Evolutionary conservation across 768 basidiomycete species (phyloP), one percentile per base, ranked within the genome.

Genomic region (Lepiota venenata): DNA sequence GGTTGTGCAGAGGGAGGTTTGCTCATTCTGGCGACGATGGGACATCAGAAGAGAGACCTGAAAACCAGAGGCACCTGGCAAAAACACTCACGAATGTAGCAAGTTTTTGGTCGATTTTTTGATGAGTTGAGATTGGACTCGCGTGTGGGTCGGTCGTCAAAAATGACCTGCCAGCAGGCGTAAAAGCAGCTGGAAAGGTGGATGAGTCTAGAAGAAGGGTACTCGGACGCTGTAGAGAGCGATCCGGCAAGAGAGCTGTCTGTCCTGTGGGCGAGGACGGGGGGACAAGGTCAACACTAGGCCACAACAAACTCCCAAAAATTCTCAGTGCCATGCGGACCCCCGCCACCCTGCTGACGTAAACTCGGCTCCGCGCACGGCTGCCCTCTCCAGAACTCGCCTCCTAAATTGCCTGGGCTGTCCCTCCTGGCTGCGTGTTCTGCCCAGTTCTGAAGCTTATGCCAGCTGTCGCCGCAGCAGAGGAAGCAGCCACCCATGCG

Each of bases 161-260:
- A 77, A 83, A 80, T 82, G 87, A 89, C 88, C 88, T 89, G 88
- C 88, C 88, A 87, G 88, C 88, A 89, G 88, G 87, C 84, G 79
- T 81, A 73, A 76, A 81, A 79, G 76, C 80, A 75, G 76, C 74
- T 74, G 78, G 76, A 74, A 74, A 69, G 72, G 65, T 58, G 61
- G 58, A 66, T 64, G 68, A 69, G 69, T 77, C 74, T 77, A 78
- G 68, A 70, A 63, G 63, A 66, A 64, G 63, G 65, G 63, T 67
- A 63, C 52, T 63, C 73, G 74, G 76, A 75, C 70, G 76, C 74
- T 72, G 67, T 60, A 58, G 52, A 60, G 56, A 77, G 75, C 75
- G 70, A 74, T 65, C 76, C 73, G 74, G 69, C 66, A 69, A 61
- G 61, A 61, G 59, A 61, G 59, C 60, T 64, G 68, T 66, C 65